Evolutionary conservation across 2,329 filamentous ascomycete species (phyloP).

Genomic region (Trichoderma sp.): DNA sequence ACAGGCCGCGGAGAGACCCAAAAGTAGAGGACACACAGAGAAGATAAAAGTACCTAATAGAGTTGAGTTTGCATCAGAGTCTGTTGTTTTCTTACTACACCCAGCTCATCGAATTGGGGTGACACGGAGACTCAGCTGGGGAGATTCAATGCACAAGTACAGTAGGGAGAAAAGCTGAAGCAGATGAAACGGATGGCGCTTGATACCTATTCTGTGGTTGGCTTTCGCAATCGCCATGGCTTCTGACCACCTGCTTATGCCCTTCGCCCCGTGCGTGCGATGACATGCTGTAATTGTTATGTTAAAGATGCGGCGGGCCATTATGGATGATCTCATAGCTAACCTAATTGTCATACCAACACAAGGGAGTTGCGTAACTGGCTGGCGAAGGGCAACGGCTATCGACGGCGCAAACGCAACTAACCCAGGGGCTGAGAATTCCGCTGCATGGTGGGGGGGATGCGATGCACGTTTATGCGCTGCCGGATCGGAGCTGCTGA

Average conservation of each 20-base stretch:
- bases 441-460: not conserved
- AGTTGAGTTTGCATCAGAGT: not conserved
- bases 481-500: not conserved
- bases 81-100: not conserved
- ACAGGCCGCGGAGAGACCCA: constrained; percentile 1
- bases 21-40: not conserved
- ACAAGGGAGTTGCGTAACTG: not conserved
- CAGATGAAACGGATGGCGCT: not conserved
- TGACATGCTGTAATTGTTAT: not conserved
- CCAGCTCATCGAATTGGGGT: not conserved
- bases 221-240: not conserved
- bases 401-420: constrained; percentile 1
- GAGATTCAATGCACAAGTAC: not conserved
- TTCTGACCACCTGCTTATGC: constrained; percentile 6
- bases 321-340: constrained; percentile 16
- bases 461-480: not conserved
- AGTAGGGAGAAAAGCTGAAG: not conserved
- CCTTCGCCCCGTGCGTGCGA: not conserved
- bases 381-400: not conserved
- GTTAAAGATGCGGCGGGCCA: not conserved
- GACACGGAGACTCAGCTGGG: not conserved
- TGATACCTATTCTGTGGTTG: not conserved
- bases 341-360: not conserved
- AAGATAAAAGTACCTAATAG: not conserved
- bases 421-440: not conserved